Evolutionary conservation across 345 rosid species (phyloP), one percentile per base, ranked within the genome.

Genomic region (Excoecaria agallocha): DNA sequence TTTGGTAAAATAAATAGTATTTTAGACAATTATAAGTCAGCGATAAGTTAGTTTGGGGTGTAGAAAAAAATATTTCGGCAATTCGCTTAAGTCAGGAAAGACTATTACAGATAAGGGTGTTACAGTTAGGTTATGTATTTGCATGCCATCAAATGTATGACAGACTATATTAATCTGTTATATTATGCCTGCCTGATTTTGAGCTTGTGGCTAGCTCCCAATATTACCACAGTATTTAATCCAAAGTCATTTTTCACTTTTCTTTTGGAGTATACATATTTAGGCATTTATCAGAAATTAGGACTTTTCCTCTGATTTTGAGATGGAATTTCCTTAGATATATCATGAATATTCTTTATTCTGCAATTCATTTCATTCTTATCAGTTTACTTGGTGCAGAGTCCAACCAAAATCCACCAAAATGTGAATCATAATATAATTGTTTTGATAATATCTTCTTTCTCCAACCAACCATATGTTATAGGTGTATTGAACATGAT

Each of bases 141-240:
- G 39, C 41, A 13, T 49, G 30, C 57, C 19, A 67, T 15, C 55
- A 24, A 46, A 66, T 11, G 41, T 43, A 22, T 49, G 11, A 68
- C 16, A 22, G 25, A 8, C 62, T 46, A 51, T 73, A 20, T 15
- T 37, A 68, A 56, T 65, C 12, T 62, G 35, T 37, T 54, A n/a
- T 54, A 20, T 73, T 58, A 22, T 50, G 12, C 41, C 41, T 16
- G 24, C 22, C 63, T 37, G 19, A 15, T 69, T 76, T 66, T 76
- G 37, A 60, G 39, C 39, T 69, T 60, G 30, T 51, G 24, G 61
- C 35, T 24, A 25, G 6, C 48, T 51, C 20, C 50, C 17, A 10
- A 10, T 24, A 8, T 20, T 67, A 17, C 25, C 19, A 17, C 39
- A 38, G 43, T 19, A 35, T 8, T 22, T 12, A 38, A n/a, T 58